Evolutionary conservation across 192 early-diverging fungal species (phyloP).

Genomic region (Allomyces javanicus): DNA sequence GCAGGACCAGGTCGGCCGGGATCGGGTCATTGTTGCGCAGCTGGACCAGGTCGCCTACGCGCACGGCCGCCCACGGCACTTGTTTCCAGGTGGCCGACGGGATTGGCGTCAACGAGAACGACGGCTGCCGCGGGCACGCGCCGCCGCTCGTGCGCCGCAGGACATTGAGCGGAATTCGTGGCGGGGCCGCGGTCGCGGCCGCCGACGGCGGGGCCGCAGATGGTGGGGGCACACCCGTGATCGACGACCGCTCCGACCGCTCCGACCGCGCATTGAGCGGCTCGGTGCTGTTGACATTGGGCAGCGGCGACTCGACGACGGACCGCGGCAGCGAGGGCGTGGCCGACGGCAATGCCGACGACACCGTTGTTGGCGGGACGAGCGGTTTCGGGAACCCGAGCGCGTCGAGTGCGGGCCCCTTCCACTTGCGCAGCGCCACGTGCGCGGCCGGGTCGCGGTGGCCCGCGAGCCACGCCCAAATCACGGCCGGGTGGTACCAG

Average conservation of each 20-base stretch:
- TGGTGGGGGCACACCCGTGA: no score
- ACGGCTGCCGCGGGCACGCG: background rate
- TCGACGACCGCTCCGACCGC: background rate
- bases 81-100: conserved; percentile 28
- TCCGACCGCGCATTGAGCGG: no score
- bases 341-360: background rate
- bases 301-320: background rate
- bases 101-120: background rate
- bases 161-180: conserved; percentile 2
- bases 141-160: background rate
- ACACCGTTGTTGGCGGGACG: background rate
- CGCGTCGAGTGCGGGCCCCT: no score
- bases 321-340: background rate
- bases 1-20: conserved; percentile 78
- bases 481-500: conserved; percentile 1
- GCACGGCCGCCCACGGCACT: conserved; percentile 62
- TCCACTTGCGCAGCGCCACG: no score
- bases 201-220: background rate
- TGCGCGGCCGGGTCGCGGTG: conserved; percentile 1
- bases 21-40: conserved; percentile 65
- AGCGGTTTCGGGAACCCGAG: background rate
- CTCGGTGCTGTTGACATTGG: background rate
- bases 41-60: conserved; percentile 75
- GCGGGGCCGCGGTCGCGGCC: background rate
- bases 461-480: conserved; percentile 1